These are phyloP conservation scores for Ustilago crameri DNA, from an alignment of 1,284 basidiomycete genomes.

Conservation along the genomic window DNA sequence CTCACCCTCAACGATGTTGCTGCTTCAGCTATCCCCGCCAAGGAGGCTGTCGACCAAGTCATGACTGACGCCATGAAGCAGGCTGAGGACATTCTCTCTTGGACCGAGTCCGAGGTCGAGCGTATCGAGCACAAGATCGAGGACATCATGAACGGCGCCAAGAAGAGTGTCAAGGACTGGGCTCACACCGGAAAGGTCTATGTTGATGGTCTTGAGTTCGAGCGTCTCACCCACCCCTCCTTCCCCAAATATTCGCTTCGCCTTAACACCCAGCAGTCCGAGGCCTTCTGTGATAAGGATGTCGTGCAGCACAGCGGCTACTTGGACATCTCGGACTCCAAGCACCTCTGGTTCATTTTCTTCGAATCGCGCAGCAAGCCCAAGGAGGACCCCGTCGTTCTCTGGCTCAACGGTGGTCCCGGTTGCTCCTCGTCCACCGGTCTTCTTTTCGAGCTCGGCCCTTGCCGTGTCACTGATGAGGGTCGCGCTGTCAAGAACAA, in stretches of 20 bases:
- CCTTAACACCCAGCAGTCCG: constrained; percentile 67
- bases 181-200: constrained; percentile 69
- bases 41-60: constrained; percentile 71
- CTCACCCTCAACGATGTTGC: constrained; percentile 34
- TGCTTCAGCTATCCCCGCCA: constrained; percentile 55
- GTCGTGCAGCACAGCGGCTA: constrained; percentile 86
- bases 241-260: constrained; percentile 79
- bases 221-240: constrained; percentile 78
- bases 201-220: constrained; percentile 69
- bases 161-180: constrained; percentile 47
- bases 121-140: constrained; percentile 48
- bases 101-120: constrained; percentile 68
- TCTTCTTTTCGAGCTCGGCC: constrained; percentile 87
- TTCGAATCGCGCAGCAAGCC: constrained; percentile 83
- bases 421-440: constrained; percentile 69
- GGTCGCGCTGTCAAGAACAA: constrained; percentile 79
- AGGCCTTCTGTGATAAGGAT: constrained; percentile 77
- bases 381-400: constrained; percentile 79
- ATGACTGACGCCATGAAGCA: constrained; percentile 63
- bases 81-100: constrained; percentile 34
- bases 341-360: constrained; percentile 89
- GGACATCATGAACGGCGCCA: constrained; percentile 27
- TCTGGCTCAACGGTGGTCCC: constrained; percentile 91
- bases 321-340: constrained; percentile 84
- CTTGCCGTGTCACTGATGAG: constrained; percentile 78